Percentiles rank a stretch among this genome's conserved stretches.
phyloP scores from a whole-genome alignment of 768 basidiomycete species.

The Panaeolus cyanescens region DNA sequence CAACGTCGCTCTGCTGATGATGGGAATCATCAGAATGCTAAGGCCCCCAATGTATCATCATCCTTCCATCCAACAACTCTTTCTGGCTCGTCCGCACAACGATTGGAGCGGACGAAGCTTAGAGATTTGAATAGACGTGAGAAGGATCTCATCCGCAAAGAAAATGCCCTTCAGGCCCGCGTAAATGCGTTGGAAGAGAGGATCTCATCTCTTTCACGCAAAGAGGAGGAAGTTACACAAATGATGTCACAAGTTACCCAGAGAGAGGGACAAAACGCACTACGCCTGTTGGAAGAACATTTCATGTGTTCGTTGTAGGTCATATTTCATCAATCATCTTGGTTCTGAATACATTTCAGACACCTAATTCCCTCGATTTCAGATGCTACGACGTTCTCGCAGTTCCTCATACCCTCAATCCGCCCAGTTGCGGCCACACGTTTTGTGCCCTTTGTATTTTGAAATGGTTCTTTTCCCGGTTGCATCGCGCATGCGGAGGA shows the following conservation, averaged over 20 bases:
- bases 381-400: slow-evolving; percentile 73
- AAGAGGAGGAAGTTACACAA: slow-evolving; percentile 41
- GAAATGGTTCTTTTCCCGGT: slow-evolving; percentile 68
- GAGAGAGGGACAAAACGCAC: slow-evolving; percentile 39
- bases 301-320: slow-evolving; percentile 68
- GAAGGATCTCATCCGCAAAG: slow-evolving; percentile 34
- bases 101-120: slow-evolving; percentile 41
- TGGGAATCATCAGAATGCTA: background rate
- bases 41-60: slow-evolving; percentile 11
- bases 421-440: slow-evolving; percentile 63
- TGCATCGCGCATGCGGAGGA: slow-evolving; percentile 61
- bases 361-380: slow-evolving; percentile 8
- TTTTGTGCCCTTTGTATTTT: slow-evolving; percentile 70
- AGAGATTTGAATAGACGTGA: slow-evolving; percentile 41
- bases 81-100: slow-evolving; percentile 30
- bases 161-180: slow-evolving; percentile 40
- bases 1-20: background rate
- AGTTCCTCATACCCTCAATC: slow-evolving; percentile 56
- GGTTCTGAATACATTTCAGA: background rate
- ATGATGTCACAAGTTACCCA: slow-evolving; percentile 44
- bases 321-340: background rate
- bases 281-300: slow-evolving; percentile 59
- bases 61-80: slow-evolving; percentile 12
- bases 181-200: slow-evolving; percentile 42
- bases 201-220: slow-evolving; percentile 34